A percentile compares a stretch with the other conserved stretches of the same genome.
Evolutionary conservation across 495 filamentous ascomycete species (phyloP).

Genomic region (Cenococcum geophilum): DNA sequence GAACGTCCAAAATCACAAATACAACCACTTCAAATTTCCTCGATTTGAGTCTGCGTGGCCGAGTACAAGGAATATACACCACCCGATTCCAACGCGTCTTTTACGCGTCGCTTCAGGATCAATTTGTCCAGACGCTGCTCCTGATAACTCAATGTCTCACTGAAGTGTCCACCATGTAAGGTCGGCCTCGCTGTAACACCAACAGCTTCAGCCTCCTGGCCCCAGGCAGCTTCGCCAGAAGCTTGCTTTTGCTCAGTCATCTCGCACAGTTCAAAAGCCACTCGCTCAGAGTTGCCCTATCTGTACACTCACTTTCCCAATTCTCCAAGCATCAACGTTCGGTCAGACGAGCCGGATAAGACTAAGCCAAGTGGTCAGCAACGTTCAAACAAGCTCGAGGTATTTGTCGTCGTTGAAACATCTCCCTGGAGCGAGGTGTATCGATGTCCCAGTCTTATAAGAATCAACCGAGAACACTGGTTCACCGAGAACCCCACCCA

Average conservation of each 20-base stretch:
- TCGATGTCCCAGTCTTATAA: background rate
- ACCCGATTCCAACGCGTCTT: background rate
- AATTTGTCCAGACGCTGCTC: background rate
- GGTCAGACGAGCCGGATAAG: slow-evolving; percentile 36
- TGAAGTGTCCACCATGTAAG: slow-evolving; percentile 22
- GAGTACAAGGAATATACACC: background rate
- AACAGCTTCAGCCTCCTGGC: slow-evolving; percentile 1
- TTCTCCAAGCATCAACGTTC: slow-evolving; percentile 39
- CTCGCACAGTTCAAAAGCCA: slow-evolving; percentile 5
- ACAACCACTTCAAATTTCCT: background rate
- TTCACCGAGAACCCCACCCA: too few species aligned
- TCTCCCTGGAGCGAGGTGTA: background rate
- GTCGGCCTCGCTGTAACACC: slow-evolving; percentile 10
- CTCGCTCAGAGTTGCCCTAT: slow-evolving; percentile 2
- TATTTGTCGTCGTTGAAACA: background rate
- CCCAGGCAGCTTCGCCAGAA: background rate
- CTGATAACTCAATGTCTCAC: slow-evolving; percentile 23
- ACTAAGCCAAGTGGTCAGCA: slow-evolving; percentile 21
- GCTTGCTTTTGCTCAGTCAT: background rate
- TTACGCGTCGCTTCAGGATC: background rate
- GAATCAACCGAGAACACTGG: background rate
- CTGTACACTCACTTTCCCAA: slow-evolving; percentile 32
- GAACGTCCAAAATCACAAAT: background rate
- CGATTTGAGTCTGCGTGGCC: background rate
- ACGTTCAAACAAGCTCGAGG: slow-evolving; percentile 5